Percentiles rank a stretch among this genome's conserved stretches.
Evolutionary conservation across 2,329 filamentous ascomycete genomes (phyloP).

Genomic region (Phoma sp.): DNA sequence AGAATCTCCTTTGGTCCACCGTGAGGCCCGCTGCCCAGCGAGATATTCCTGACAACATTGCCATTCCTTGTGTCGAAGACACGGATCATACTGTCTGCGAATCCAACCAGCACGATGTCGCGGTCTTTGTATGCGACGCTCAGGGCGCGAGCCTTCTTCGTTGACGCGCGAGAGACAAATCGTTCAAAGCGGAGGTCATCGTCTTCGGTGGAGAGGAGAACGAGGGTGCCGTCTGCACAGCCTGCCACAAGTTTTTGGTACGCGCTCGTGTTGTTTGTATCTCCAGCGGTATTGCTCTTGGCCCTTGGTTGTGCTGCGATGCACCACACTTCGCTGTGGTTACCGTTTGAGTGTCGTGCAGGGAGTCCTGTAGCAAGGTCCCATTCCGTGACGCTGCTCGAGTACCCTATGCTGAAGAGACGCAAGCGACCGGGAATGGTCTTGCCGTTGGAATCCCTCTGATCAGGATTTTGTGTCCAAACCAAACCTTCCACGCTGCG

Average conservation of each 20-base stretch:
- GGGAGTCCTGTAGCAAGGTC: slow-evolving; percentile 80
- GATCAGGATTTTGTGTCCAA: slow-evolving; percentile 87
- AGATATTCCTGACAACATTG: slow-evolving; percentile 78
- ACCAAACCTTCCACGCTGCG: slow-evolving; percentile 87
- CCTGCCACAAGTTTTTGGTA: slow-evolving; percentile 77
- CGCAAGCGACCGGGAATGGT: slow-evolving; percentile 74
- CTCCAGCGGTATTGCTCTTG: slow-evolving; percentile 38
- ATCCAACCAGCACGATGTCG: slow-evolving; percentile 83
- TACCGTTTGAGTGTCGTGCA: slow-evolving; percentile 82
- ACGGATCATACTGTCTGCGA: slow-evolving; percentile 94
- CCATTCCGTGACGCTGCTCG: slow-evolving; percentile 93
- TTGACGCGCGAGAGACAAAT: slow-evolving; percentile 75
- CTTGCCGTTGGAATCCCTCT: slow-evolving; percentile 65
- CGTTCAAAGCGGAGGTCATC: slow-evolving; percentile 80
- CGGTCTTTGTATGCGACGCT: slow-evolving; percentile 89
- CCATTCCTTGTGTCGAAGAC: slow-evolving; percentile 86
- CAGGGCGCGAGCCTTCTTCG: slow-evolving; percentile 86
- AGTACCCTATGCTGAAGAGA: slow-evolving; percentile 96
- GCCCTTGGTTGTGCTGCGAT: slow-evolving; percentile 80
- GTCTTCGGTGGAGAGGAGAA: slow-evolving; percentile 85
- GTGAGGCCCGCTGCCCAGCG: slow-evolving; percentile 76
- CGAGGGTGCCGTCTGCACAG: slow-evolving; percentile 88
- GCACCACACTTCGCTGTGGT: slow-evolving; percentile 97
- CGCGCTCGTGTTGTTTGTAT: slow-evolving; percentile 28
- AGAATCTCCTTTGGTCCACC: slow-evolving; percentile 84